Percentiles rank a stretch among this genome's conserved stretches.
Evolutionary conservation across 495 filamentous ascomycete species (phyloP).

Genomic region (Lasiosphaeria miniovina): DNA sequence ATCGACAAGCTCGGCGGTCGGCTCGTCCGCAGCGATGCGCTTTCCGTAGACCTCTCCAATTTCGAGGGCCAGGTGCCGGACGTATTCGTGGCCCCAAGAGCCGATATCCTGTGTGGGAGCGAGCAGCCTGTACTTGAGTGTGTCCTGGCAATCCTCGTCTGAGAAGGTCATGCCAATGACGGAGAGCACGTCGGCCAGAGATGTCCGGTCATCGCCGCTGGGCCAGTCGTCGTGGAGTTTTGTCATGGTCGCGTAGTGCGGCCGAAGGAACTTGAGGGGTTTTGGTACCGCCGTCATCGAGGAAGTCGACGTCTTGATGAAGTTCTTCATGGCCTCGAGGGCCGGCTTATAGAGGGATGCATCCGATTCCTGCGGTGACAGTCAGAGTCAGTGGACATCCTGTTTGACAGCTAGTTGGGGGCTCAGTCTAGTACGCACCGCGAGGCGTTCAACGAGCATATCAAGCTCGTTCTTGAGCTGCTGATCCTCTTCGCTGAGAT

Average conservation of each 20-base stretch:
- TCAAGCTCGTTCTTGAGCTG: constrained; percentile 97
- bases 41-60: constrained; percentile 90
- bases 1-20: constrained; percentile 70
- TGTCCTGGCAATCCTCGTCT: constrained; percentile 92
- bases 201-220: constrained; percentile 76
- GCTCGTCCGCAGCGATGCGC: constrained; percentile 57
- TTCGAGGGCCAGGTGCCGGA: constrained; percentile 91
- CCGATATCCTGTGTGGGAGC: constrained; percentile 88
- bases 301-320: constrained; percentile 97
- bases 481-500: constrained; percentile 96
- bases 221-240: constrained; percentile 87
- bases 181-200: constrained; percentile 90
- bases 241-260: constrained; percentile 85
- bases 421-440: constrained; percentile 50
- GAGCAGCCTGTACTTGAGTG: constrained; percentile 89
- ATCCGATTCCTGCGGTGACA: constrained; percentile 67
- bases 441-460: constrained; percentile 94
- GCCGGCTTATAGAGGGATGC: constrained; percentile 84
- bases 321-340: constrained; percentile 91
- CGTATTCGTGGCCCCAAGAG: constrained; percentile 98
- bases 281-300: constrained; percentile 99
- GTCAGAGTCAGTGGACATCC: constrained; percentile 25
- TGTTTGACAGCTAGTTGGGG: neutral
- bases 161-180: constrained; percentile 99
- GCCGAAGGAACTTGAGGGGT: constrained; percentile 94